phyloP scores from a whole-genome alignment of 805 yeast species.

The Kuraishia piskuri region DNA sequence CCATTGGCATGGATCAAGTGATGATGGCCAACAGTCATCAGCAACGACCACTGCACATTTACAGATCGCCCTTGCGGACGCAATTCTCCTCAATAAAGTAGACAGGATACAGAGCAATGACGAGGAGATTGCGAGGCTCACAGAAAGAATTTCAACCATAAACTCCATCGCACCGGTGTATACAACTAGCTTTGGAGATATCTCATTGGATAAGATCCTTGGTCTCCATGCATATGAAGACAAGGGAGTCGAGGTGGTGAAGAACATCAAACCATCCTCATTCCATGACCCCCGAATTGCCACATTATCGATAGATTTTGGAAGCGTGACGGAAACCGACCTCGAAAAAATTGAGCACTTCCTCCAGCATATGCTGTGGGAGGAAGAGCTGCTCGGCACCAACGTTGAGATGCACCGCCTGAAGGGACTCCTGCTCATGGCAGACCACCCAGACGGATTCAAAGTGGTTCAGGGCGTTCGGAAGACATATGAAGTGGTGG shows the following conservation, averaged over 20 bases:
- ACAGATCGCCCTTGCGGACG: slow-evolving; percentile 88
- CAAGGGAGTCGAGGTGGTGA: slow-evolving; percentile 17
- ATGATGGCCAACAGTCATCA: slow-evolving; percentile 22
- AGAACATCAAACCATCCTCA: slow-evolving; percentile 2
- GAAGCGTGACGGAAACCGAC: slow-evolving; percentile 22
- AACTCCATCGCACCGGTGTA: slow-evolving; percentile 63
- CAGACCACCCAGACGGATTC: slow-evolving; percentile 22
- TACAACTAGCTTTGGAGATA: slow-evolving; percentile 66
- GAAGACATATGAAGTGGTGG: slow-evolving; percentile 78
- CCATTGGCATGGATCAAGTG: slow-evolving; percentile 49
- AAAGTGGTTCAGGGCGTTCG: slow-evolving; percentile 86
- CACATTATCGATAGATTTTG: slow-evolving; percentile 43
- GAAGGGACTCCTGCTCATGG: slow-evolving; percentile 63
- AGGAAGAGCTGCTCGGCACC: slow-evolving; percentile 23
- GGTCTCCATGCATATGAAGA: slow-evolving; percentile 74
- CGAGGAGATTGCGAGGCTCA: slow-evolving; percentile 20
- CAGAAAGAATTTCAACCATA: slow-evolving; percentile 37
- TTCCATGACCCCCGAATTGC: slow-evolving; percentile 46
- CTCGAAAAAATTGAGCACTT: slow-evolving; percentile 46
- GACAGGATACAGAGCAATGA: slow-evolving; percentile 37
- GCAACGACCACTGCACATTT: slow-evolving; percentile 67
- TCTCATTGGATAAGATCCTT: slow-evolving; percentile 55
- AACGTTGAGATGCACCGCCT: slow-evolving; percentile 68
- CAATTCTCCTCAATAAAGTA: slow-evolving; percentile 67
- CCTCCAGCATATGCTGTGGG: slow-evolving; percentile 76